These are phyloP conservation scores for Cyberlindnera bimundalis DNA, from an alignment of 805 yeast genomes.

Conservation along the genomic window DNA sequence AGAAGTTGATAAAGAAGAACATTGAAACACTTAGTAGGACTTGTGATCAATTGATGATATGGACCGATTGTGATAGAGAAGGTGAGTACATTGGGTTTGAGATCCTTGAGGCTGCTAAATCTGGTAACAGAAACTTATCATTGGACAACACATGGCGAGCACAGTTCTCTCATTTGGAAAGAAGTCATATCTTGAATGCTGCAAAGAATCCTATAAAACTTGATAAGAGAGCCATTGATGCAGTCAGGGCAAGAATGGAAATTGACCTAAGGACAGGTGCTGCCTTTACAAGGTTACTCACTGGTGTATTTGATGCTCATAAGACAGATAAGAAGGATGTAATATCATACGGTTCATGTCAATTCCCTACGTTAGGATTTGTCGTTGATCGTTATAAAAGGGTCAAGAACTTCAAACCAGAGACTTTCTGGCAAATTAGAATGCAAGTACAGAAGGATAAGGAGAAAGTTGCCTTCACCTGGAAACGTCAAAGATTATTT, in stretches of 20 bases:
- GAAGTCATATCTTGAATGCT: conserved; percentile 68
- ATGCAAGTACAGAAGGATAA: conserved; percentile 46
- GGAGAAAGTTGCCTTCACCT: conserved; percentile 45
- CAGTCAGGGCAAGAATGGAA: conserved; percentile 84
- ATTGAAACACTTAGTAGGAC: conserved; percentile 60
- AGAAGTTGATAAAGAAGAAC: conserved; percentile 54
- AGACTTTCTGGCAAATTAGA: conserved; percentile 74
- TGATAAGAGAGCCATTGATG: conserved; percentile 69
- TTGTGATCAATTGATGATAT: conserved; percentile 71
- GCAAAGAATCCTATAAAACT: conserved; percentile 63
- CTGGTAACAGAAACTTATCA: conserved; percentile 41
- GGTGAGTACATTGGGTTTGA: conserved; percentile 93
- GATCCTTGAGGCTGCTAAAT: conserved; percentile 64
- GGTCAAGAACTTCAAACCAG: conserved; percentile 67
- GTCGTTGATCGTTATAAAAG: conserved; percentile 88
- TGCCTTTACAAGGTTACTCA: conserved; percentile 79
- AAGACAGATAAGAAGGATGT: conserved; percentile 14
- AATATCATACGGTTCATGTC: conserved; percentile 87
- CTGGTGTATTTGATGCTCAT: conserved; percentile 42
- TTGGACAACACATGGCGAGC: conserved; percentile 64
- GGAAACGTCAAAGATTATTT: conserved; percentile 72
- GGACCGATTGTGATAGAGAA: conserved; percentile 99
- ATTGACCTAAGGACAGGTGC: conserved; percentile 87
- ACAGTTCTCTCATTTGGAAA: conserved; percentile 81
- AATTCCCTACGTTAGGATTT: conserved; percentile 95